Evolutionary conservation across 2,329 filamentous ascomycete species (phyloP).

Genomic region (Pyrenophora teres): DNA sequence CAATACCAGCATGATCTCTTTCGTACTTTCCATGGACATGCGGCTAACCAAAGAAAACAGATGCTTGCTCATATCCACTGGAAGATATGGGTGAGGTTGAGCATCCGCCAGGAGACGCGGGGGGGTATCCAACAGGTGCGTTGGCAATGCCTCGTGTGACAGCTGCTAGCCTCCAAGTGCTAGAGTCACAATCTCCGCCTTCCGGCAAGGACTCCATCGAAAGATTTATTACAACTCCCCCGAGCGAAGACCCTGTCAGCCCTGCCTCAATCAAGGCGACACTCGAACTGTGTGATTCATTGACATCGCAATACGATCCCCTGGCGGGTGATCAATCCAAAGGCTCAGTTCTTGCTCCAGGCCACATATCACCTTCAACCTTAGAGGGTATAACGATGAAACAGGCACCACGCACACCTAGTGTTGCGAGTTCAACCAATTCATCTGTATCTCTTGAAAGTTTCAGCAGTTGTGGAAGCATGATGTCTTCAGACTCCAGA

Average conservation of each 20-base stretch:
- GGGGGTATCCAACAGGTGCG: not conserved
- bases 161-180: not conserved
- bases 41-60: not conserved
- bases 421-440: not conserved
- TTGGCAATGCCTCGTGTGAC: not conserved
- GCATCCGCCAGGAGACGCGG: too few relatives aligned
- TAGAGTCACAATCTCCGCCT: not conserved
- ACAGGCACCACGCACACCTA: not conserved
- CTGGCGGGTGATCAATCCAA: too few relatives aligned
- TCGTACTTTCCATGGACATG: too few relatives aligned
- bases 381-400: too few relatives aligned
- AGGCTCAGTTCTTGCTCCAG: too few relatives aligned
- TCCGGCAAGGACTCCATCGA: not conserved
- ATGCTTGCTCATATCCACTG: too few relatives aligned
- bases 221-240: not conserved
- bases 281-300: too few relatives aligned
- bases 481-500: conserved; percentile 9
- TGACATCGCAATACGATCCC: too few relatives aligned
- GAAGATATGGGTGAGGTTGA: too few relatives aligned
- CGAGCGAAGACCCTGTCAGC: not conserved
- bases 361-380: too few relatives aligned
- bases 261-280: too few relatives aligned
- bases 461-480: not conserved
- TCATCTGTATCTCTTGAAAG: not conserved
- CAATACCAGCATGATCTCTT: too few relatives aligned